These are phyloP conservation scores for Fraxinus albicans DNA, from an alignment of 305 asterid species.

Conservation along the genomic window DNA sequence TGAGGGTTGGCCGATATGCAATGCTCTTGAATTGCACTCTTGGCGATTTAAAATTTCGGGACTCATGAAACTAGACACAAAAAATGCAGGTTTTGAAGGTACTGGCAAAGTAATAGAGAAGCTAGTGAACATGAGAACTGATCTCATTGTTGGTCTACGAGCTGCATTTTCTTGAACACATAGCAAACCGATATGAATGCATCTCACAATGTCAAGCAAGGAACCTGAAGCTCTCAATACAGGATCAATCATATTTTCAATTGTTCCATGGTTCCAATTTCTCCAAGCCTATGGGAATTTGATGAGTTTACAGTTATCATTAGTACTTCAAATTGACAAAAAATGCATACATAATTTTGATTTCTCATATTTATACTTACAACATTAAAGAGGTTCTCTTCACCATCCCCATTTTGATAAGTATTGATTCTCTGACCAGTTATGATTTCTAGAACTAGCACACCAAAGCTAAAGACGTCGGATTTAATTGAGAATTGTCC, in stretches of 20 bases:
- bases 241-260: slow-evolving; percentile 20
- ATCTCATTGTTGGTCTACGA: slow-evolving; percentile 23
- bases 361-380: slow-evolving; percentile 22
- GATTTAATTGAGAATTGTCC: slow-evolving; percentile 40
- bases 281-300: slow-evolving; percentile 26
- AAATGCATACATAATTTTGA: background rate
- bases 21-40: background rate
- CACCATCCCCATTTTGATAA: slow-evolving; percentile 18
- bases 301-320: background rate
- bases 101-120: slow-evolving; percentile 3
- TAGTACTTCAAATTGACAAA: background rate
- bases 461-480: slow-evolving; percentile 49
- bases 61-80: background rate
- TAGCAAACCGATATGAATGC: slow-evolving; percentile 33
- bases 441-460: slow-evolving; percentile 37
- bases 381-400: slow-evolving; percentile 24
- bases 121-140: slow-evolving; percentile 24
- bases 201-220: slow-evolving; percentile 18
- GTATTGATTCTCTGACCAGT: slow-evolving; percentile 34
- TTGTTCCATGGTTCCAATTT: slow-evolving; percentile 25
- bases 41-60: background rate
- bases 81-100: slow-evolving; percentile 25
- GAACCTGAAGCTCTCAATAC: slow-evolving; percentile 15
- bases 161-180: slow-evolving; percentile 26
- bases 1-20: too few relatives aligned